These are phyloP conservation scores for Trypanosoma brucei DNA, from an alignment of 208 protist genomes.

Conservation along the genomic window DNA sequence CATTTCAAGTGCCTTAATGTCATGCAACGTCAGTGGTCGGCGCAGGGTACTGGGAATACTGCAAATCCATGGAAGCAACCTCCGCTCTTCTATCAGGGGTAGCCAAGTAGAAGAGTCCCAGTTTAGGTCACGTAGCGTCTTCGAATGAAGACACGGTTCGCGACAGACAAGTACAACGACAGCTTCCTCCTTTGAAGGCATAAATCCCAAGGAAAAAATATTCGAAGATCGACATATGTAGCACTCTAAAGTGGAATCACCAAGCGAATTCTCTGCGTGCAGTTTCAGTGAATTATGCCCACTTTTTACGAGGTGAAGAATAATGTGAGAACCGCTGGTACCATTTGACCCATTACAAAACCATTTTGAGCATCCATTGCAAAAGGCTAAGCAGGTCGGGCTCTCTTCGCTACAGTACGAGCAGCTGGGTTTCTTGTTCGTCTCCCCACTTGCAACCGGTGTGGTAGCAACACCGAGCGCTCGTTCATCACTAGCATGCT, in stretches of 20 bases:
- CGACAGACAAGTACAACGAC: slow-evolving; percentile 93
- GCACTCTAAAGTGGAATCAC: slow-evolving; percentile 92
- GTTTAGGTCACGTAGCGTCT: slow-evolving; percentile 46
- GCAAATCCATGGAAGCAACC: slow-evolving; percentile 88
- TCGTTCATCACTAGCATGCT: too few relatives aligned
- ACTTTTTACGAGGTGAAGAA: slow-evolving; percentile 88
- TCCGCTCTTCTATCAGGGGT: slow-evolving; percentile 90
- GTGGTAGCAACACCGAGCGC: too few relatives aligned
- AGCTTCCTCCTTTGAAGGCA: slow-evolving; percentile 90
- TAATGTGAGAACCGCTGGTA: slow-evolving; percentile 79
- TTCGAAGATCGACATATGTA: slow-evolving; percentile 92
- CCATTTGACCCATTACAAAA: slow-evolving; percentile 86
- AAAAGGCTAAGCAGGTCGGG: slow-evolving; percentile 74
- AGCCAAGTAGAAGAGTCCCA: slow-evolving; percentile 90
- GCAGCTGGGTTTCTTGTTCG: slow-evolving; percentile 22
- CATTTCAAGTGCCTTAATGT: slow-evolving; percentile 91
- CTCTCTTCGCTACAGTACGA: slow-evolving; percentile 87
- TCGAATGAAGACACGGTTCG: slow-evolving; percentile 52
- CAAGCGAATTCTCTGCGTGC: slow-evolving; percentile 83
- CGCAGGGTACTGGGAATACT: slow-evolving; percentile 1
- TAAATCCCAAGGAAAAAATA: slow-evolving; percentile 92
- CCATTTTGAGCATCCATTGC: slow-evolving; percentile 81
- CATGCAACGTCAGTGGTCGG: slow-evolving; percentile 57
- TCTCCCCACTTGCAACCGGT: too few relatives aligned
- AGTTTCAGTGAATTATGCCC: slow-evolving; percentile 87